Base-by-base conservation (phyloP, 2,329 filamentous ascomycete genomes). In the Fonsecaea nubica region DNA sequence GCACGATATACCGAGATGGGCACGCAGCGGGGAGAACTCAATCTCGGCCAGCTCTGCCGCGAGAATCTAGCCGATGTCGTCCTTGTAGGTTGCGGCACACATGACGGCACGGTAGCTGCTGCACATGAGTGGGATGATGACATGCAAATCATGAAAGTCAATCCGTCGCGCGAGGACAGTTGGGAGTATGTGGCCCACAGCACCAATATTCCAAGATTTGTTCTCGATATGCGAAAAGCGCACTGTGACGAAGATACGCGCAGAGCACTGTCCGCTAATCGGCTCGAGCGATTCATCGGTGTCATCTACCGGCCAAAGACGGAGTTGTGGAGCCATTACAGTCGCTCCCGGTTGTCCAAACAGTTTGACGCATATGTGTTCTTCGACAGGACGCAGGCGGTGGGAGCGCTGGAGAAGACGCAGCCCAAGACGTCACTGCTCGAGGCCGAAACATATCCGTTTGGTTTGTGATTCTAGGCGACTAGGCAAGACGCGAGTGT, bases 31-130 rank as follows among this genome's bases (percentile, higher is more conserved):
- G 78, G 78, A 7, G 81, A 85, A 72, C 72, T 84, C 56, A 86
- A 85, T 68, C 76, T 85, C n/a, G 84, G 84, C 0, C 84, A 86
- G 73, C 73, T 86, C n/a, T 85, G 82, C 72, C 80, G 81, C 30
- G 79, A 84, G 71, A 70, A 75, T 10, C 80, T 80, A 64, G 73
- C 77, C 2, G 76, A 81, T 35, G 80, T 82, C 15, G 76, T 76
- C 4, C 78, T 82, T 64, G 72, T 83, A 58, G 84, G 84, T 9
- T 84, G 81, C 62, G 78, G 81, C 5, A 83, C 82, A 3, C 80
- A 86, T 69, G 79, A 77, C 0, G 84, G 84, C 3, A 85, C 82
- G 0, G 84, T 86, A 1, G 83, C 83, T 0, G 83, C 84, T 0
- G 83, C 84, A 2, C 74, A 81, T 56, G 76, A 80, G 21, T 85